Percentiles rank a stretch among this genome's conserved stretches.
Evolutionary conservation across 805 yeast genomes (phyloP).

Genomic region (Saccharomycopsis schoenii): DNA sequence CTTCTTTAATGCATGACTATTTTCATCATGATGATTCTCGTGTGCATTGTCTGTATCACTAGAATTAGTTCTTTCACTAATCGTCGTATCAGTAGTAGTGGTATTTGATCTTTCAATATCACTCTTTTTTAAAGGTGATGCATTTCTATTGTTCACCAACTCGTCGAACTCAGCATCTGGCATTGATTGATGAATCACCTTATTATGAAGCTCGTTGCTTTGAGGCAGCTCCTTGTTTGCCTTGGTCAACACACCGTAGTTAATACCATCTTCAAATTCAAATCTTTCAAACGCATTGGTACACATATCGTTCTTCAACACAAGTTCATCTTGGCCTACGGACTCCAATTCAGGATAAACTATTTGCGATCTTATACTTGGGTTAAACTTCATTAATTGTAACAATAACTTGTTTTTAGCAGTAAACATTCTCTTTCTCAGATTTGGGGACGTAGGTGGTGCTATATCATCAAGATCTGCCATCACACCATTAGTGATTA

Average conservation of each 20-base stretch:
- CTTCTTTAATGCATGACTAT: background rate
- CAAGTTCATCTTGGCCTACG: background rate
- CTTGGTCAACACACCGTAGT: slow-evolving; percentile 13
- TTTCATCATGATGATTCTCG: background rate
- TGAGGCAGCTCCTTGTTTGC: background rate
- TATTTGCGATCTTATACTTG: slow-evolving; percentile 13
- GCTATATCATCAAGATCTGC: background rate
- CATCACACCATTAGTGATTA: slow-evolving; percentile 13
- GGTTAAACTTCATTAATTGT: slow-evolving; percentile 14
- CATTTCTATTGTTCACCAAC: background rate
- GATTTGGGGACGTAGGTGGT: slow-evolving; percentile 5
- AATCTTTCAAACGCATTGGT: background rate
- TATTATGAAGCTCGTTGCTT: background rate
- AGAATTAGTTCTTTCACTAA: background rate
- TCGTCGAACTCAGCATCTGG: background rate
- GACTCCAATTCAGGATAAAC: slow-evolving; percentile 11
- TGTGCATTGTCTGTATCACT: background rate
- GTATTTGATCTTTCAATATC: background rate
- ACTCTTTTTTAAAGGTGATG: background rate
- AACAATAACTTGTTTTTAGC: slow-evolving; percentile 3
- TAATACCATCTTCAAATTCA: slow-evolving; percentile 12
- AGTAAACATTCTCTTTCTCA: background rate
- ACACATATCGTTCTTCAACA: slow-evolving; percentile 2
- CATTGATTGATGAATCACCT: background rate
- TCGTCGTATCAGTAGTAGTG: background rate